Evolutionary conservation across 345 rosid genomes (phyloP).

Genomic region (Brassica napus): DNA sequence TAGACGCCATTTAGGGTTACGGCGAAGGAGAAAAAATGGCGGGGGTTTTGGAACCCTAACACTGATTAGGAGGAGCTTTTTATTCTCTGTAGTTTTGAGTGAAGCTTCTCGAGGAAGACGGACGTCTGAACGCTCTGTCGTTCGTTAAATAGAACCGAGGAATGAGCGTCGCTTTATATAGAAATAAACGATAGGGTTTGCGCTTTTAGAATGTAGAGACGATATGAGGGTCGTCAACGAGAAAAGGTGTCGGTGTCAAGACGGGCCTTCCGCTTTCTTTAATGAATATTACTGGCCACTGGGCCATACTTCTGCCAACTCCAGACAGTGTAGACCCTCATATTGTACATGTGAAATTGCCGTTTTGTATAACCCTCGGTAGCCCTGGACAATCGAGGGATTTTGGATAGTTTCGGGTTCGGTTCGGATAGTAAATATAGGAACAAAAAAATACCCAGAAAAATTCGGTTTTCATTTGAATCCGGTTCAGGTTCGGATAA

Average conservation of each 20-base stretch:
- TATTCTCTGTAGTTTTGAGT: not conserved
- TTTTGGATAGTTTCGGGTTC: too few relatives aligned
- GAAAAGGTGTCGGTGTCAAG: conserved; percentile 29
- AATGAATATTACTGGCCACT: conserved; percentile 6
- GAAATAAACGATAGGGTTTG: conserved; percentile 2
- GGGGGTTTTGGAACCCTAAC: conserved; percentile 56
- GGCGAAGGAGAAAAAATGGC: conserved; percentile 40
- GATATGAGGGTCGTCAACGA: not conserved
- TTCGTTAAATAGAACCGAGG: not conserved
- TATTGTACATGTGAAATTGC: not conserved
- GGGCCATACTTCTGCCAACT: conserved; percentile 22
- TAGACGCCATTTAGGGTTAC: conserved; percentile 25
- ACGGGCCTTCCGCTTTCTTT: conserved; percentile 30
- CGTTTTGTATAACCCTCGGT: not conserved
- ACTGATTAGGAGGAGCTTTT: conserved; percentile 3
- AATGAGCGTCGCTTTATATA: not conserved
- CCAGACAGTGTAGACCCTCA: conserved; percentile 21
- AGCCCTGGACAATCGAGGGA: too few relatives aligned
- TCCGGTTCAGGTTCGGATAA: too few relatives aligned
- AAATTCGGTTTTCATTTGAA: too few relatives aligned
- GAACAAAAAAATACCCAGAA: too few relatives aligned
- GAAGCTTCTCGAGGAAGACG: conserved; percentile 38
- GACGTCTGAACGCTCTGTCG: conserved; percentile 1
- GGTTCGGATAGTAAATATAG: too few relatives aligned
- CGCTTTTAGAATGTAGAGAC: not conserved